Base-by-base conservation (phyloP, 495 filamentous ascomycete species). In the Penicillium turbatum region DNA sequence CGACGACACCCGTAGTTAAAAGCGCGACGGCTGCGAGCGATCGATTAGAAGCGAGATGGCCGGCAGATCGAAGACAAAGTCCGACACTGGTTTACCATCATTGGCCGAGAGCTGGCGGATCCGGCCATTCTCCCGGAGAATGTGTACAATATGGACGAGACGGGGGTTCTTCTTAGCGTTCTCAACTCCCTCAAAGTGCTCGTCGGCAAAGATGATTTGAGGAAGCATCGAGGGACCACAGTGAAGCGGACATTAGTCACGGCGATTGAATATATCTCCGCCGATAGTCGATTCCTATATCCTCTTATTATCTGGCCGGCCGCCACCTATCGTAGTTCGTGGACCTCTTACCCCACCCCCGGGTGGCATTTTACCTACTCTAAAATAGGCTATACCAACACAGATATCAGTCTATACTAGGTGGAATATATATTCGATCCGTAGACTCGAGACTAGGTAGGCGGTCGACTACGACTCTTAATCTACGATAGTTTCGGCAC, bases 261-360 rank as follows among this genome's bases (percentile, higher is more conserved):
- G 5, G 56, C 52, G n/a, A 41, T 59, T 38, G 42, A 59, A 59
- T 73, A 57, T 42, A 71, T 72, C 17, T 65, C 60, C 46, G 67
- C 57, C 46, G 60, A 57, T 55, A 40, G 55, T 24, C 51, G 44
- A n/a, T 58, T 34, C 50, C 56, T 67, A 10, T 11, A 53, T 39
- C 61, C 64, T 56, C 58, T 72, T 26, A 68, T 72, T 50, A 72
- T 73, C 58, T 72, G 62, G 69, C 69, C 63, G 50, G 68, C 69
- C 27, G 61, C 62, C 36, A 69, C 59, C 6, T 21, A 53, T 32
- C 44, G 49, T 36, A 49, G 47, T 40, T 39, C 42, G 30, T 69
- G 57, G 68, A 70, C 61, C 19, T 65, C 57, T 43, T 60, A 63
- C 35, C 30, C 63, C 43, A 72, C 63, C 39, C 61, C 68, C 45